Base-by-base conservation (phyloP, 2,329 filamentous ascomycete species). In the Cladosporium sp. region DNA sequence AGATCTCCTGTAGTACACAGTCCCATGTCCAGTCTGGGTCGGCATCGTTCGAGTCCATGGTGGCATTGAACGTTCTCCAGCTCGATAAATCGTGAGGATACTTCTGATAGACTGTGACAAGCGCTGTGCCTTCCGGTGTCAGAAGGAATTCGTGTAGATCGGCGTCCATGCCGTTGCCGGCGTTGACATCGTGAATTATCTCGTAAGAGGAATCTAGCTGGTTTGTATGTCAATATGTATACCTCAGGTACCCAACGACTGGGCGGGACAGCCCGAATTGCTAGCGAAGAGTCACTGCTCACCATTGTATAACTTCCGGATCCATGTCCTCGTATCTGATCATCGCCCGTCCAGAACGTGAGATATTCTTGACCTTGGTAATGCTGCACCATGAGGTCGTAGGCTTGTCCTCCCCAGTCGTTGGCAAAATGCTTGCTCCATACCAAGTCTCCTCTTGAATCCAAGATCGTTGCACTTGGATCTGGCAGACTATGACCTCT, bases 111-210 rank as follows among this genome's bases (percentile, higher is more conserved):
- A 72, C 70, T 3, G 73, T 74, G 58, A 78, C 68, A 32, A 79
- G 65, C 15, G 73, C 73, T 1, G 73, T 74, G 34, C 70, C 71
- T 10, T 74, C 66, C 0, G 67, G 57, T 1, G 76, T 78, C 17
- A 78, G 64, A 22, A 67, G 61, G 55, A 78, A 73, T 50, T 78
- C 76, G 63, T 78, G 77, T 48, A 75, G 68, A 52, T 79, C 70
- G 15, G 67, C 69, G 1, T 60, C 54, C 22, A 73, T 62, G 5
- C 64, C 70, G 52, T 71, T 70, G 4, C 71, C 72, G 4, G 72
- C 74, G 12, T 60, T 59, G 22, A 78, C 65, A 48, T 68, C 71
- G 53, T 70, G 71, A 2, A 67, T 70, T 58, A 74, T 63, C 35
- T 75, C 57, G 44, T 65, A 61, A 9, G 60, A 62, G 8, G 64